phyloP scores from a whole-genome alignment of 768 basidiomycete species.

The Holtermannia corniformis region DNA sequence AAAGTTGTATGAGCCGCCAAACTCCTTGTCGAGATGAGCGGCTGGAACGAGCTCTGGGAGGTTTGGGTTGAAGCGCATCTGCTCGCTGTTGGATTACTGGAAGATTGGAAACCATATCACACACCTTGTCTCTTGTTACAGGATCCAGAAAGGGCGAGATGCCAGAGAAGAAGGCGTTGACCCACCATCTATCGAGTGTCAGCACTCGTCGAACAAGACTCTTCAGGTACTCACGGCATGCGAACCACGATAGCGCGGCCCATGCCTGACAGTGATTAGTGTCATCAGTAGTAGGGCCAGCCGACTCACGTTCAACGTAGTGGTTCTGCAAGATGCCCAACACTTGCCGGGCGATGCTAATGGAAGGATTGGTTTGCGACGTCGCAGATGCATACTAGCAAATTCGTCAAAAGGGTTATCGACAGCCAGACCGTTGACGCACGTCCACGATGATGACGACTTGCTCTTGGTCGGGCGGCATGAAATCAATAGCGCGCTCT shows the following conservation, averaged over 20 bases:
- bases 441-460: constrained; percentile 70
- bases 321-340: constrained; percentile 75
- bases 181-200: constrained; percentile 52
- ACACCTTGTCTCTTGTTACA: constrained; percentile 74
- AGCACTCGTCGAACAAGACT: too few relatives aligned
- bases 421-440: constrained; percentile 3
- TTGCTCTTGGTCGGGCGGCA: constrained; percentile 75
- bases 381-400: constrained; percentile 62
- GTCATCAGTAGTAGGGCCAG: too few relatives aligned
- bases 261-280: constrained; percentile 37
- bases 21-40: constrained; percentile 69
- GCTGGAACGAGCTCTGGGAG: constrained; percentile 63
- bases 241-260: constrained; percentile 76
- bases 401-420: background rate
- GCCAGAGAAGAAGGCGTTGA: constrained; percentile 46
- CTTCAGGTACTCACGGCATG: constrained; percentile 52
- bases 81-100: background rate
- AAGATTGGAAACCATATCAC: constrained; percentile 6
- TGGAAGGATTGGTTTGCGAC: constrained; percentile 70
- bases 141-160: constrained; percentile 82
- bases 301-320: constrained; percentile 66
- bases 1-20: constrained; percentile 66
- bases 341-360: constrained; percentile 68
- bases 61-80: constrained; percentile 87
- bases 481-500: constrained; percentile 79